These are phyloP conservation scores for Thraustochytrium sp. DNA, from an alignment of 352 stramenopile species.

Conservation along the genomic window DNA sequence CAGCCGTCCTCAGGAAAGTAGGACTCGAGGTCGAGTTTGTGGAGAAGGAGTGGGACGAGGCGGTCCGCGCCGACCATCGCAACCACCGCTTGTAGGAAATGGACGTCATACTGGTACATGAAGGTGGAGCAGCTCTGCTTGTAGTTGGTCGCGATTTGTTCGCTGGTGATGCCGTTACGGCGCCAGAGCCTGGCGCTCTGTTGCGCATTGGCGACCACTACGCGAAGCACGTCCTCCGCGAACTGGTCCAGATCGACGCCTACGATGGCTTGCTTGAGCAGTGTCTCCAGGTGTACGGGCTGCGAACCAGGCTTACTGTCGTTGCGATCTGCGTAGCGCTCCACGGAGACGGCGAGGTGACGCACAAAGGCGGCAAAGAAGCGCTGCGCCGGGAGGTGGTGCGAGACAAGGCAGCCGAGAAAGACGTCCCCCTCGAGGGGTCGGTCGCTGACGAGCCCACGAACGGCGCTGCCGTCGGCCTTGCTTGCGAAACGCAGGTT, in stretches of 20 bases:
- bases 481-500: background rate
- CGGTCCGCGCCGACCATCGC: background rate
- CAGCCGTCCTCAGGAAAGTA: background rate
- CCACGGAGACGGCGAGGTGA: background rate
- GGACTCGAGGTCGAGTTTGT: conserved; percentile 44
- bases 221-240: conserved; percentile 37
- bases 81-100: conserved; percentile 45
- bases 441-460: conserved; percentile 46
- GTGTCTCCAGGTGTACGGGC: background rate
- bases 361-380: conserved; percentile 66
- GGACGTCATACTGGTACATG: conserved; percentile 48
- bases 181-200: conserved; percentile 51
- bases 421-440: conserved; percentile 71
- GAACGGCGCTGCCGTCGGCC: background rate
- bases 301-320: background rate
- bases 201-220: conserved; percentile 33
- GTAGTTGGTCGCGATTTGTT: conserved; percentile 53
- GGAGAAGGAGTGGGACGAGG: conserved; percentile 44
- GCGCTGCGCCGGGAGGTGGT: conserved; percentile 78
- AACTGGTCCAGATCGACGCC: background rate
- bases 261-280: background rate
- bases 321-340: background rate
- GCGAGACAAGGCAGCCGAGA: conserved; percentile 65
- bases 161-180: conserved; percentile 48
- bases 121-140: background rate